Conservation (phyloP, 176 grass and related monocot species). For the Aegilops bicornis region DNA sequence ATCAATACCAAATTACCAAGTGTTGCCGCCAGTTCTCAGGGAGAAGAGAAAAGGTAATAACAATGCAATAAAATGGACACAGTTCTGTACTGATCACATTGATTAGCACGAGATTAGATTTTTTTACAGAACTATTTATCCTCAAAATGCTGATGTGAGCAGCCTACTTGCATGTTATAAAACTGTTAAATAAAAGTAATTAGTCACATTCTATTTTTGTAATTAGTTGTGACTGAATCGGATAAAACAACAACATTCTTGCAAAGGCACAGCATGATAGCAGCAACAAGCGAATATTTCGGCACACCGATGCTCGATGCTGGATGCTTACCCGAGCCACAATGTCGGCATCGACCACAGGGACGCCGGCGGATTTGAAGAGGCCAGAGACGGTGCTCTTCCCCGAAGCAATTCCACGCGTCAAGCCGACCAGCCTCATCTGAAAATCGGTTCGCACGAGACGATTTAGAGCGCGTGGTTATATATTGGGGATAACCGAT, state of each 20-base stretch:
- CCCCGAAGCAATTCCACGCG: constrained; percentile 69
- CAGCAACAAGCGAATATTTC: background rate
- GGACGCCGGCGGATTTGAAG: constrained; percentile 70
- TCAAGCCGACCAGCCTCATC: constrained; percentile 90
- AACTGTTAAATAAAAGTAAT: background rate
- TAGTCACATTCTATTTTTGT: background rate
- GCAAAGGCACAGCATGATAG: background rate
- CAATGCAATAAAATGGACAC: background rate
- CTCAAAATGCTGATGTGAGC: background rate
- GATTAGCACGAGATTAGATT: background rate
- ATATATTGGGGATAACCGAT: background rate
- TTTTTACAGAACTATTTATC: background rate
- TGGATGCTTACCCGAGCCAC: constrained; percentile 62
- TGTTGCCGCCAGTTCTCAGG: background rate
- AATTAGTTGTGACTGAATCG: background rate
- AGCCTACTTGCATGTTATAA: background rate
- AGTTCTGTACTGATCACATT: background rate
- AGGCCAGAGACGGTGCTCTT: constrained; percentile 90
- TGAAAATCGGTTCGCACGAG: background rate
- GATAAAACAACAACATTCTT: background rate
- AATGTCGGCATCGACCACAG: constrained; percentile 72
- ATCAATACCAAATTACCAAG: background rate
- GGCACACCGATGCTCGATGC: background rate
- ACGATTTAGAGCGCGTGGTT: background rate
- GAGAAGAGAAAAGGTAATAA: background rate